Evolutionary conservation across 345 rosid genomes (phyloP).

Genomic region (Excoecaria agallocha): DNA sequence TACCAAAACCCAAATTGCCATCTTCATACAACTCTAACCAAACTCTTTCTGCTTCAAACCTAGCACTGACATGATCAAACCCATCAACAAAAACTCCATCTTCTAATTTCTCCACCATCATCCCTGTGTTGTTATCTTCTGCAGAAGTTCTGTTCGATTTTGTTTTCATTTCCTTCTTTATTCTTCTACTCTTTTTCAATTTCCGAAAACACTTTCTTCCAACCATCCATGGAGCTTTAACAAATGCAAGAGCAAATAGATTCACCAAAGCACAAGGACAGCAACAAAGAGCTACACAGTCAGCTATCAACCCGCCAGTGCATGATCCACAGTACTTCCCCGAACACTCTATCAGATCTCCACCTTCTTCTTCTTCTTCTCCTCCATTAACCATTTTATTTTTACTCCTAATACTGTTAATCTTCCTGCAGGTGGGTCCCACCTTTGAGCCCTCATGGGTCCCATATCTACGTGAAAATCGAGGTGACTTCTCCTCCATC

Average conservation of each 20-base stretch:
- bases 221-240: constrained; percentile 70
- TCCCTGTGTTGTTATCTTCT: background rate
- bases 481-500: constrained; percentile 49
- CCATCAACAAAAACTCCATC: constrained; percentile 17
- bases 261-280: constrained; percentile 80
- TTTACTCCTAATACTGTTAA: background rate
- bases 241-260: constrained; percentile 57
- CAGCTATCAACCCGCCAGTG: constrained; percentile 68
- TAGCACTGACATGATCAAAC: constrained; percentile 36
- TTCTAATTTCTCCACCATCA: constrained; percentile 21
- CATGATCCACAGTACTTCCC: constrained; percentile 67
- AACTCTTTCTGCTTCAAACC: constrained; percentile 59
- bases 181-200: constrained; percentile 28
- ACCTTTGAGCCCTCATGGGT: constrained; percentile 12
- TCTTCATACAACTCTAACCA: constrained; percentile 75
- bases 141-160: constrained; percentile 17
- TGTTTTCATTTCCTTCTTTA: constrained; percentile 25
- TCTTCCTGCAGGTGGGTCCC: constrained; percentile 18
- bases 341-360: constrained; percentile 43
- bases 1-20: constrained; percentile 88
- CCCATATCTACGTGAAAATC: constrained; percentile 38
- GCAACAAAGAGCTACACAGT: constrained; percentile 84
- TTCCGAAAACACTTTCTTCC: constrained; percentile 54
- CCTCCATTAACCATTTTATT: too few species aligned
- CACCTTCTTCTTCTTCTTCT: constrained; percentile 25